A percentile compares a stretch with the other conserved stretches of the same genome.
Conservation (phyloP, 2,329 filamentous ascomycete species). For the Aureobasidium namibiae region DNA sequence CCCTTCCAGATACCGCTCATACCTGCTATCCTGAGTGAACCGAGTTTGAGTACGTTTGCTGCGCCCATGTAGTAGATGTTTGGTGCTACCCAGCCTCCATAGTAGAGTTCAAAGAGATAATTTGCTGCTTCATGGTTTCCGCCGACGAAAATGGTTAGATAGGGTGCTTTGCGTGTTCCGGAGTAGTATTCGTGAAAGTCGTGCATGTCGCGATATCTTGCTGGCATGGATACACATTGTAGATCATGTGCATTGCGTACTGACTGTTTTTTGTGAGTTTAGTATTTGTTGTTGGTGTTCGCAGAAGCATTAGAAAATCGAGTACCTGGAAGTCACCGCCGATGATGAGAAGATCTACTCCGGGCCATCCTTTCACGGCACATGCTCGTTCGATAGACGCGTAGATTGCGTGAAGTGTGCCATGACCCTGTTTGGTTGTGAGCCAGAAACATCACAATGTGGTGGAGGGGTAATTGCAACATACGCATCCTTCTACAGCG, state of each 20-base stretch:
- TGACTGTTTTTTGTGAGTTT: constrained; percentile 45
- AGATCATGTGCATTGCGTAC: constrained; percentile 83
- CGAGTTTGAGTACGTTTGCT: constrained; percentile 77
- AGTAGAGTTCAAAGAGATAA: constrained; percentile 85
- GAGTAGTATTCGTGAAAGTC: constrained; percentile 95
- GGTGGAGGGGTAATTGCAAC: constrained; percentile 24
- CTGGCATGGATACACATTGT: constrained; percentile 78
- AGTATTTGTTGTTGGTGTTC: not conserved
- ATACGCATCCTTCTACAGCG: constrained; percentile 79
- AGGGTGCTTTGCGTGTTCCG: constrained; percentile 67
- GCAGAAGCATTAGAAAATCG: not conserved
- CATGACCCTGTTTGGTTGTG: constrained; percentile 61
- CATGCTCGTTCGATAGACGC: constrained; percentile 63
- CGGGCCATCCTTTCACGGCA: constrained; percentile 64
- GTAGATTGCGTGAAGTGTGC: constrained; percentile 86
- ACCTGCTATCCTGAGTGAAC: constrained; percentile 78
- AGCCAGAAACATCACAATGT: constrained; percentile 14
- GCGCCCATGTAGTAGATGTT: constrained; percentile 97
- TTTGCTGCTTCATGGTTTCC: constrained; percentile 94
- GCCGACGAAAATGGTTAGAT: constrained; percentile 83
- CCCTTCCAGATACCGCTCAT: constrained; percentile 94
- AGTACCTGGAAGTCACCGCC: constrained; percentile 86
- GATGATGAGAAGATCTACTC: constrained; percentile 84
- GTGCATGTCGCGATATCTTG: constrained; percentile 78
- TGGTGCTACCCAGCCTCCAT: constrained; percentile 92